These are phyloP conservation scores for Blastomyces parvus DNA, from an alignment of 2,329 filamentous ascomycete genomes.

Conservation along the genomic window DNA sequence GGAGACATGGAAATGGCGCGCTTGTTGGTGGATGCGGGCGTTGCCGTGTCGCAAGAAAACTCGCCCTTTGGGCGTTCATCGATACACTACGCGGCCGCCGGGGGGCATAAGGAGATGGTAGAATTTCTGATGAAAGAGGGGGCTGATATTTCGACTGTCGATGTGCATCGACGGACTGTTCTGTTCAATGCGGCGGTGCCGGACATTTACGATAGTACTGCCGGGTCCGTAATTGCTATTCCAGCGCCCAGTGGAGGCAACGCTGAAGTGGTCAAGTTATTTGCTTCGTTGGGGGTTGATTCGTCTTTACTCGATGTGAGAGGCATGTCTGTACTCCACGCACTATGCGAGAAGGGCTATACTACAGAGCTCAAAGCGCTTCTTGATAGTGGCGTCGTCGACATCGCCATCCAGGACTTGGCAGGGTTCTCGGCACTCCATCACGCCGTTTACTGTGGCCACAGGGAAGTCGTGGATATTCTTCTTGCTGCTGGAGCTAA, in stretches of 20 bases:
- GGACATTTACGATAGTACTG: background rate
- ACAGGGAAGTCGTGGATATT: slow-evolving; percentile 5
- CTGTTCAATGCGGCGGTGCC: background rate
- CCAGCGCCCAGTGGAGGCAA: background rate
- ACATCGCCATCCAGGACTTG: background rate
- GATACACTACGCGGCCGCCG: slow-evolving; percentile 4
- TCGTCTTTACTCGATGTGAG: background rate
- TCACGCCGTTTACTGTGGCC: slow-evolving; percentile 1
- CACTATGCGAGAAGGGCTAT: background rate
- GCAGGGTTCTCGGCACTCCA: slow-evolving; percentile 5
- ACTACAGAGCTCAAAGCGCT: background rate
- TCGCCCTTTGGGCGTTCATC: background rate
- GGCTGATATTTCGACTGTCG: background rate
- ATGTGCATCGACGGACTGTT: background rate
- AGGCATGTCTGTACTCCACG: background rate
- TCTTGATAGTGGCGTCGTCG: background rate
- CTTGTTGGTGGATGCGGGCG: background rate
- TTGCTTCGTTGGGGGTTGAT: background rate
- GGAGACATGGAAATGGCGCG: background rate
- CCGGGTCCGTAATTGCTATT: background rate
- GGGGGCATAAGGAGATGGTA: background rate
- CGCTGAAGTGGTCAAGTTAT: background rate
- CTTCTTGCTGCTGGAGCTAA: slow-evolving; percentile 9
- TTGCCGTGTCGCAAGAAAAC: background rate
- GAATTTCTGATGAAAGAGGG: slow-evolving; percentile 7